Evolutionary conservation across 2,329 filamentous ascomycete genomes (phyloP), one percentile per base, ranked within the genome.

Genomic region (Aureobasidium sp.): DNA sequence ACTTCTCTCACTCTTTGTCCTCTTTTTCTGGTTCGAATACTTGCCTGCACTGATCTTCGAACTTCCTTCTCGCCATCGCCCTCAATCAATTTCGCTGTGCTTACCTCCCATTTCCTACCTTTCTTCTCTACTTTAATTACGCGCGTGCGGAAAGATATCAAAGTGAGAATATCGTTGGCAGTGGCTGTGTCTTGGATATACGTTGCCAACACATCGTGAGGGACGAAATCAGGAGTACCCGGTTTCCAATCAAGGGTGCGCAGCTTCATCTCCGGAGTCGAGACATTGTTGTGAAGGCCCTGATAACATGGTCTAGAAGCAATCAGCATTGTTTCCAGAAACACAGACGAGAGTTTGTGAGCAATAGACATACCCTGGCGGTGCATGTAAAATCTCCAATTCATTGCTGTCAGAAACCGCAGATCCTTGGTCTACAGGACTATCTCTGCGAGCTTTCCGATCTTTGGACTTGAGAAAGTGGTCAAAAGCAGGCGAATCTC

Each of bases 171-270:
- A 0, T 79, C 80, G 1, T 80, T 77, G 1, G 77, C 72, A 0
- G 66, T 65, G 0, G 85, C 80, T 0, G 85, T 81, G n/a, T 80
- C 77, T 63, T 86, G 81, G 5, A 89, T 80, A 67, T 89, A 89
- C 1, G 80, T 73, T 37, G 80, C 80, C 9, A 89, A 73, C 0
- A 81, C 76, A 17, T 73, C 68, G 63, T 88, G 87, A 2, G 75
- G 79, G 5, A 87, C 82, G 63, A 83, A 83, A 17, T 84, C 82
- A 2, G 80, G 79, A 0, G 84, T 88, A 0, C 81, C 82, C 6
- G 79, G 71, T 0, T 85, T 84, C 81, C 87, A 90, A 6, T 69
- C 64, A 58, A 78, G 78, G 50, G 82, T 70, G 23, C 75, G 79
- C 1, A 78, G 78, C 47, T 78, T 72, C 68, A 84, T 78, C 62